Evolutionary conservation across 1,284 basidiomycete genomes (phyloP).

Genomic region (Crepidotus sp.): DNA sequence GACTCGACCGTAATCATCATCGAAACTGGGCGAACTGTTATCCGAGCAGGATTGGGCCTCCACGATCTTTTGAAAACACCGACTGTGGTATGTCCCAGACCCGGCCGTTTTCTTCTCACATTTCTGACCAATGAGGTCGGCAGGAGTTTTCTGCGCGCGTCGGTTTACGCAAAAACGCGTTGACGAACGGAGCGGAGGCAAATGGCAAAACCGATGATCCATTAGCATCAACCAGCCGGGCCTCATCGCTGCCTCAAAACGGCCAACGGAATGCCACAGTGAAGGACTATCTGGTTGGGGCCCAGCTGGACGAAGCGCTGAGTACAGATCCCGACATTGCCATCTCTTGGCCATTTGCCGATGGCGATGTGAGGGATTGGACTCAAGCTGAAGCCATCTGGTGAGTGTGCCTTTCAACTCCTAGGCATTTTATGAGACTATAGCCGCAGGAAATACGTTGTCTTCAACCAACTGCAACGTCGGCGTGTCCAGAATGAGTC

Average conservation of each 20-base stretch:
- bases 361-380: conserved; percentile 74
- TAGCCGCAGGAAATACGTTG: conserved; percentile 68
- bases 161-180: conserved; percentile 48
- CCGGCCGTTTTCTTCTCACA: neutral
- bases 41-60: conserved; percentile 75
- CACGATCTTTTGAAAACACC: conserved; percentile 74
- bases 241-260: conserved; percentile 36
- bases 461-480: conserved; percentile 71
- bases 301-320: conserved; percentile 72
- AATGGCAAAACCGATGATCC: conserved; percentile 30
- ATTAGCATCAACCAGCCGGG: conserved; percentile 34
- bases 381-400: conserved; percentile 88
- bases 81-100: conserved; percentile 46
- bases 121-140: conserved; percentile 8
- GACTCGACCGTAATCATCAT: conserved; percentile 77
- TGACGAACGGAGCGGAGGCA: conserved; percentile 19
- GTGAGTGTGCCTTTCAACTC: conserved; percentile 41
- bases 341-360: conserved; percentile 79
- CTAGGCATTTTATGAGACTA: neutral
- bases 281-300: conserved; percentile 81
- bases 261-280: conserved; percentile 34
- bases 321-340: conserved; percentile 62
- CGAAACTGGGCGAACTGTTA: conserved; percentile 62
- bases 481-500: conserved; percentile 84
- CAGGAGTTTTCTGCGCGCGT: conserved; percentile 70